Evolutionary conservation across 1,284 basidiomycete genomes (phyloP).

Genomic region (Pseudozyma flocculosa): DNA sequence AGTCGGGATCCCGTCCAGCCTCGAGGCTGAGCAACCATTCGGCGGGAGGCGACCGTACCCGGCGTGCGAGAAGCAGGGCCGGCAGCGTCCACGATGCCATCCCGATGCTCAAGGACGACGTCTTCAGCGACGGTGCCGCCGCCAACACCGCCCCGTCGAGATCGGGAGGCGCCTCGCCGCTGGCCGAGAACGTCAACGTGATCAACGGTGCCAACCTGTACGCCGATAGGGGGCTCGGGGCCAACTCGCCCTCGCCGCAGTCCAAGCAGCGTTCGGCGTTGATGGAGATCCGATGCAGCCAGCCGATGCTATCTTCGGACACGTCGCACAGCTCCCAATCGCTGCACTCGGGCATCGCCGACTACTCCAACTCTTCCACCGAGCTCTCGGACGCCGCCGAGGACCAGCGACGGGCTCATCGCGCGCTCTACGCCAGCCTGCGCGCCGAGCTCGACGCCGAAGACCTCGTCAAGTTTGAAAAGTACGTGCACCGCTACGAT

Average conservation of each 20-base stretch:
- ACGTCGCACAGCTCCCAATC: not conserved
- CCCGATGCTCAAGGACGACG: slow-evolving; percentile 44
- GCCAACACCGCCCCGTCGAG: too few species aligned
- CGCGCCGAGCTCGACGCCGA: slow-evolving; percentile 33
- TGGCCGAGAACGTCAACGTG: not conserved
- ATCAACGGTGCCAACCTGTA: not conserved
- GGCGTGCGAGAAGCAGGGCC: slow-evolving; percentile 29
- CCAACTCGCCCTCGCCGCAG: not conserved
- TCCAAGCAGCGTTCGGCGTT: not conserved
- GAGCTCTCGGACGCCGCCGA: not conserved
- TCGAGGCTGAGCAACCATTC: slow-evolving; percentile 39
- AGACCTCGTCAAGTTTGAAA: slow-evolving; percentile 46
- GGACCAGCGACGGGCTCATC: slow-evolving; percentile 11
- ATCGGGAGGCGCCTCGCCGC: not conserved
- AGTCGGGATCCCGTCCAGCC: slow-evolving; percentile 23
- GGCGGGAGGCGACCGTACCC: slow-evolving; percentile 7
- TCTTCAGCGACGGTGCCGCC: slow-evolving; percentile 31
- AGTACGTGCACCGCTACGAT: slow-evolving; percentile 50
- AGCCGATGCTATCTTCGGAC: not conserved
- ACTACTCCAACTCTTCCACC: not conserved
- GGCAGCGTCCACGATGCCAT: slow-evolving; percentile 51
- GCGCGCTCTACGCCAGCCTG: slow-evolving; percentile 43
- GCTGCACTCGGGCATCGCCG: not conserved
- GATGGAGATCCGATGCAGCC: not conserved
- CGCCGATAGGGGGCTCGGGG: not conserved